These are phyloP conservation scores for Syncephalastrum contaminatum DNA, from an alignment of 371 early-diverging fungal genomes.

Conservation along the genomic window DNA sequence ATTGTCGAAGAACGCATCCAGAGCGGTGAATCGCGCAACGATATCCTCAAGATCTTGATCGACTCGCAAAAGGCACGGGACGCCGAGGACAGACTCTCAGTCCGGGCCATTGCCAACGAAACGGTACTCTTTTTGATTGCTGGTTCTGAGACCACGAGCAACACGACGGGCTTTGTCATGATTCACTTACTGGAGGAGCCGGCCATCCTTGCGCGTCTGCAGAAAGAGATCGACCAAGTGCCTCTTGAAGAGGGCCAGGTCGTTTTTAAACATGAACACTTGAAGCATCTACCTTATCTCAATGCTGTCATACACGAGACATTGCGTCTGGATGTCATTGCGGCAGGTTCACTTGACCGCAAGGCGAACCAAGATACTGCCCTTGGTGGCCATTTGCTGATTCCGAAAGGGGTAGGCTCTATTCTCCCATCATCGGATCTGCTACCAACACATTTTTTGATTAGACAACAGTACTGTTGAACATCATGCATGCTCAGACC, in stretches of 20 bases:
- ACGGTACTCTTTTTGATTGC: conserved; percentile 32
- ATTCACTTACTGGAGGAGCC: conserved; percentile 25
- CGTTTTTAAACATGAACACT: conserved; percentile 23
- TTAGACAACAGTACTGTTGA: conserved; percentile 5
- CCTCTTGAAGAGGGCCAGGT: not conserved
- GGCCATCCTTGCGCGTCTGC: conserved; percentile 12
- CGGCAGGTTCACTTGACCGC: conserved; percentile 18
- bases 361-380: conserved; percentile 10
- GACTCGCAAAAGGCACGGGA: conserved; percentile 18
- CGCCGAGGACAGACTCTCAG: conserved; percentile 21
- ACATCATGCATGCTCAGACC: conserved; percentile 13
- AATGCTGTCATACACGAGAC: conserved; percentile 35
- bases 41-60: conserved; percentile 35
- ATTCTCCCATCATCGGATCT: not conserved
- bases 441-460: not conserved
- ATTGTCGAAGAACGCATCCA: conserved; percentile 23
- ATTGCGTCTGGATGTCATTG: conserved; percentile 26
- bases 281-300: conserved; percentile 28
- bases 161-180: conserved; percentile 26
- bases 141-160: conserved; percentile 35
- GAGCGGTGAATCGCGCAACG: conserved; percentile 19
- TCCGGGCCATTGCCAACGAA: conserved; percentile 27
- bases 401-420: conserved; percentile 23
- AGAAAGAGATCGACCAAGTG: conserved; percentile 24
- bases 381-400: conserved; percentile 6